phyloP scores from a whole-genome alignment of 1,139 yeast genomes.

The Pneumocystis jirovecii region DNA sequence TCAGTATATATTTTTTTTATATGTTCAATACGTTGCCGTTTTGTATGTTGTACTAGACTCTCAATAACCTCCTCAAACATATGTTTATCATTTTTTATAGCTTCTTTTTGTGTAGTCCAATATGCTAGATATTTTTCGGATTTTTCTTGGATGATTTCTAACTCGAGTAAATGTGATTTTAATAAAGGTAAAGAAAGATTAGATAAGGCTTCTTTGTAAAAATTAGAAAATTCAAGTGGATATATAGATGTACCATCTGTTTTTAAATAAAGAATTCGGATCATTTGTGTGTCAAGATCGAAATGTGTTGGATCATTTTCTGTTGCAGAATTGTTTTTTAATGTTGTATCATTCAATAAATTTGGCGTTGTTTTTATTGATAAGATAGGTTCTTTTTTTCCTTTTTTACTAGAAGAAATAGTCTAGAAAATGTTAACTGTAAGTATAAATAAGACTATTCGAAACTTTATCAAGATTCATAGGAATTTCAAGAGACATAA shows the following conservation, averaged over 20 bases:
- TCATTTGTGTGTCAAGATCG: not conserved
- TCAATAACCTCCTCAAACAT: slow-evolving; percentile 59
- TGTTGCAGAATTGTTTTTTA: not conserved
- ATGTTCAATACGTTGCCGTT: not conserved
- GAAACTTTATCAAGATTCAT: not conserved
- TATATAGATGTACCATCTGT: not conserved
- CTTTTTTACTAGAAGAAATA: not conserved
- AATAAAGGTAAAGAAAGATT: not conserved
- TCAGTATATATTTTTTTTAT: not conserved
- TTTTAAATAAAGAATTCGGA: not conserved
- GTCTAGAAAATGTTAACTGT: not conserved
- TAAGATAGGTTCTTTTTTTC: not conserved
- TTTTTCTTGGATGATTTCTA: not conserved
- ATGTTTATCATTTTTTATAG: slow-evolving; percentile 40
- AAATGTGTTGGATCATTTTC: not conserved
- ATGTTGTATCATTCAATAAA: not conserved
- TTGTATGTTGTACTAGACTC: slow-evolving; percentile 31
- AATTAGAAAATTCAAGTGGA: not conserved
- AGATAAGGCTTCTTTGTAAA: not conserved
- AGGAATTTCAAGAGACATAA: not conserved
- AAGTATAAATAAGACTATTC: not conserved
- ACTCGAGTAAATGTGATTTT: not conserved
- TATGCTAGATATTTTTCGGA: slow-evolving; percentile 30
- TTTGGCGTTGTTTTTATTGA: not conserved
- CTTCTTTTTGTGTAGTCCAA: slow-evolving; percentile 36